Base-by-base conservation (phyloP, 2,329 filamentous ascomycete genomes). In the Aureobasidium sp. region DNA sequence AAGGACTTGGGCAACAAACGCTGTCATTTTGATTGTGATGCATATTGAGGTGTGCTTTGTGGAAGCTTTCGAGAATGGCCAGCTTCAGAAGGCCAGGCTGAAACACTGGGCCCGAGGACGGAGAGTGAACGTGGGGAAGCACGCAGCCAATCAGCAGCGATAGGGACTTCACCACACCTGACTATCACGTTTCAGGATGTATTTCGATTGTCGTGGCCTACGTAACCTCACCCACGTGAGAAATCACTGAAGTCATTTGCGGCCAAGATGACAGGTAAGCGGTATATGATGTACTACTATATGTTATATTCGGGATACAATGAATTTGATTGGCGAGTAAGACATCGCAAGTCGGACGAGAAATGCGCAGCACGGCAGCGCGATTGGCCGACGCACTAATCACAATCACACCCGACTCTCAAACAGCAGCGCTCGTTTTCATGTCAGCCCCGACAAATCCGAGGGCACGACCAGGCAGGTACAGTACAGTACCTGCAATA, bases 281-380 rank as follows among this genome's bases (percentile, higher is more conserved):
- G 12, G 55, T 48, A 58, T 58, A 57, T 48, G 55, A 58, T 58
- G 51, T 48, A 47, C 27, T 34, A 48, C 55, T 58, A 47, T 58
- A 58, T 48, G 42, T 36, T 15, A n/a, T 27, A 58, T 58, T 48
- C 48, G 44, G 5, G 42, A 58, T 58, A 58, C 45, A 39, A 34
- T 20, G 4, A 20, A 5, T 45, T 45, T 44, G 29, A 45, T 42
- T 58, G 55, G 55, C 55, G 55, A 48, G 20, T 39, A 17, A 37
- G 31, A 31, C 36, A 31, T 48, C 55, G 42, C 48, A 48, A 58
- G 47, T 45, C 27, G 34, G 53, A 56, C 41, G 39, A 45, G 27
- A 36, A 45, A 36, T 31, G 39, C 53, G 53, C 53, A 56, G 39
- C 39, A 11, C 53, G 20, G 41, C 53, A n/a, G 39, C 27, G 44